Evolutionary conservation across 495 filamentous ascomycete species (phyloP), one percentile per base, ranked within the genome.

Genomic region (Penicillium flavigenum): DNA sequence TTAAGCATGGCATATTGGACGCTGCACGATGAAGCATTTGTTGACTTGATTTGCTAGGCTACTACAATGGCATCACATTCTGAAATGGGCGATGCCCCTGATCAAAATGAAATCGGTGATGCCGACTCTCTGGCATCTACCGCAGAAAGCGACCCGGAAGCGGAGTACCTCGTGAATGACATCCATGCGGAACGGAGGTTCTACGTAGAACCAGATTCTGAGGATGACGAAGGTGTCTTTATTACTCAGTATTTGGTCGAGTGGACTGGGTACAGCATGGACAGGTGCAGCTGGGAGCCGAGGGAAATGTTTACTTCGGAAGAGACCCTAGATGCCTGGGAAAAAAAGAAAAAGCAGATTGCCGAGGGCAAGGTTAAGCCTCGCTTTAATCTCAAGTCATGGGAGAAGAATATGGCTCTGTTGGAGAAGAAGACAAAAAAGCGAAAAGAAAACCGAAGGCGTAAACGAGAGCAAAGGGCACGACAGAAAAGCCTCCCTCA

Each of bases 231-330:
- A 20, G 51, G 24, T 11, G 39, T 41, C 24, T 31, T 29, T 16
- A 17, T 43, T 16, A 63, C 68, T 31, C 72, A 60, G 55, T 91
- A 86, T 62, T 75, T 91, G 4, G 79, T 90, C 24, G 75, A 80
- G 54, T 92, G 88, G 88, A 75, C 76, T 24, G 79, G 74, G 17
- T 91, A 88, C 54, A 68, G 74, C 2, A 51, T 83, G 10, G 61
- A 83, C 9, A 63, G 83, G 44, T 72, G 80, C 49, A 84, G 81
- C 3, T 92, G 87, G 88, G 87, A 90, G 58, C 83, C 86, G 0
- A 64, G 64, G n/a, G 66, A 77, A 0, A 70, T 78, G 45, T 81
- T 91, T 38, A 67, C 78, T 20, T 66, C 75, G 14, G 70, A 73
- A 0, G 63, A 70, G n/a, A 74, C 83, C 6, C 64, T 83, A 1